These are phyloP conservation scores for Poa annua DNA, from an alignment of 176 grass and related monocot species.

Conservation along the genomic window DNA sequence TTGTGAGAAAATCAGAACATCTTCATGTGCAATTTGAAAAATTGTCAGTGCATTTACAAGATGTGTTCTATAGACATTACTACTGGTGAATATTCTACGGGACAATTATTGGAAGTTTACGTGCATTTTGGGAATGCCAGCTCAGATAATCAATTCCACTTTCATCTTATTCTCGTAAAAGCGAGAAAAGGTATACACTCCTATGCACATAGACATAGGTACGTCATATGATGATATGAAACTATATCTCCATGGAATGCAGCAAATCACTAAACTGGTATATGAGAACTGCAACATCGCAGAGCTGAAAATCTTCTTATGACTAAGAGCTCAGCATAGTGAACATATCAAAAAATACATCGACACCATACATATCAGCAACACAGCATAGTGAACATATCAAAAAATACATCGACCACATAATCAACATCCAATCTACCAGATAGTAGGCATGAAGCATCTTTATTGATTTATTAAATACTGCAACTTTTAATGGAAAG, in stretches of 20 bases:
- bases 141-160: not conserved
- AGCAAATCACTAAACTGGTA: not conserved
- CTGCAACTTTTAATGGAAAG: not conserved
- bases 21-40: not conserved
- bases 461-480: constrained; percentile 17
- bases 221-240: not conserved
- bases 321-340: too few species aligned
- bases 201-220: not conserved
- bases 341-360: too few species aligned
- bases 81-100: not conserved
- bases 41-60: constrained; percentile 16
- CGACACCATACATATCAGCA: too few species aligned
- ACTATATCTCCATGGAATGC: not conserved
- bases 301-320: too few species aligned
- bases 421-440: not conserved
- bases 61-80: not conserved
- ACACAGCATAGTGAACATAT: too few species aligned
- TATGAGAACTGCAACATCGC: constrained; percentile 1
- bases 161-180: constrained; percentile 2
- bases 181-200: not conserved
- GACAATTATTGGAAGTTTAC: not conserved
- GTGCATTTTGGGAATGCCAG: not conserved
- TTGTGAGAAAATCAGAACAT: constrained; percentile 6
- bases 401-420: too few species aligned
- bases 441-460: constrained; percentile 1